Conservation (phyloP, 164 flowering plant species). For the Tinospora cordifolia region DNA sequence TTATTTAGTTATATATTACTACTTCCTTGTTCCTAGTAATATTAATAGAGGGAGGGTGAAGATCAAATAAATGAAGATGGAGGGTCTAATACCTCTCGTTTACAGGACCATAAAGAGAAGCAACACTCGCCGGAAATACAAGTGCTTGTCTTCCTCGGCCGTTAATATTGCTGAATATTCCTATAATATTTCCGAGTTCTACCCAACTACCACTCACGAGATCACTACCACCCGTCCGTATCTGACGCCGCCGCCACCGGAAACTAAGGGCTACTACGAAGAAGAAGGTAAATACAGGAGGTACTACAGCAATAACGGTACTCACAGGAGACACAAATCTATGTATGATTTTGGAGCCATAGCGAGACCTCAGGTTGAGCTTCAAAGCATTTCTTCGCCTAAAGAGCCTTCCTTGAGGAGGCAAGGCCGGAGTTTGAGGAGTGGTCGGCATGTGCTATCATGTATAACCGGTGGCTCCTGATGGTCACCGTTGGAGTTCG, state of each 20-base stretch:
- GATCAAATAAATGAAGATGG: conserved; percentile 18
- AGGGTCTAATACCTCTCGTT: conserved; percentile 37
- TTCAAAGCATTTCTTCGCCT: no score
- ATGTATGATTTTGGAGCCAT: not conserved
- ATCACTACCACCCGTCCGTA: not conserved
- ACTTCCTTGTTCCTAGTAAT: no score
- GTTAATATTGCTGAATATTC: not conserved
- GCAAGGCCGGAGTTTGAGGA: not conserved
- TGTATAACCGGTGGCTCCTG: conserved; percentile 6
- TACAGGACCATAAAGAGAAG: conserved; percentile 27
- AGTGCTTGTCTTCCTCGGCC: conserved; percentile 25
- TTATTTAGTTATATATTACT: no score
- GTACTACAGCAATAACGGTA: not conserved
- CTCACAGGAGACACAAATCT: conserved; percentile 6
- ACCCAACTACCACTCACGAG: not conserved
- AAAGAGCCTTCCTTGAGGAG: not conserved
- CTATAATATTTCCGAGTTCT: conserved; percentile 20
- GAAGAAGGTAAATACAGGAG: no score
- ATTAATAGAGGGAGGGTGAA: no score
- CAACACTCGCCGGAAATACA: conserved; percentile 26
- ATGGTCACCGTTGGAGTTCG: no score
- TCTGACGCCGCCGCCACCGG: conserved; percentile 1
- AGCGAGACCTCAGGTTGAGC: not conserved
- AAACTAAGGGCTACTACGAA: not conserved
- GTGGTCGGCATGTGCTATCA: conserved; percentile 1